These are phyloP conservation scores for Colletotrichum phormii DNA, from an alignment of 2,329 filamentous ascomycete species.

Conservation along the genomic window DNA sequence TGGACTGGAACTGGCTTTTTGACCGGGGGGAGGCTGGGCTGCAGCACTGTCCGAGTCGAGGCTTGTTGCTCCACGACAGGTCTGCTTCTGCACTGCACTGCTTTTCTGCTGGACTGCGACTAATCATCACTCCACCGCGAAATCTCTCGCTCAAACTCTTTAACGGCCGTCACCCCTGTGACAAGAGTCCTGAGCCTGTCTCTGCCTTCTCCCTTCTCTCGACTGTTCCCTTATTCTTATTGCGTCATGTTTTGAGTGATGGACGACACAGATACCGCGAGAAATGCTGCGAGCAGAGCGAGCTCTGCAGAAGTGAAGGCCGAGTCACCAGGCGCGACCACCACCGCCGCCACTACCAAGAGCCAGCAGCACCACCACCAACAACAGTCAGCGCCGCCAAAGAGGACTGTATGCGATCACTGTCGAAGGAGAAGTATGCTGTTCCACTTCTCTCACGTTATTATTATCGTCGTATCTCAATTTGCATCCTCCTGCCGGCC, in stretches of 20 bases:
- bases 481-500: background rate
- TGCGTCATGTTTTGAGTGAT: constrained; percentile 35
- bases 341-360: background rate
- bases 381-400: constrained; percentile 38
- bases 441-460: constrained; percentile 15
- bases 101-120: background rate
- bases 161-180: constrained; percentile 28
- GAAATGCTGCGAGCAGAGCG: constrained; percentile 37
- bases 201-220: constrained; percentile 10
- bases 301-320: constrained; percentile 36
- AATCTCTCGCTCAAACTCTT: constrained; percentile 35
- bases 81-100: constrained; percentile 14
- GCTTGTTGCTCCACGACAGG: constrained; percentile 5
- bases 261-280: constrained; percentile 36
- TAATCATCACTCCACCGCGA: constrained; percentile 31
- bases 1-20: constrained; percentile 10
- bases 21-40: constrained; percentile 26
- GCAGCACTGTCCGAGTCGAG: constrained; percentile 3
- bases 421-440: constrained; percentile 56
- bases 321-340: constrained; percentile 34
- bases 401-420: constrained; percentile 58
- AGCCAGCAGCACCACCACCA: background rate
- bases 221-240: constrained; percentile 9
- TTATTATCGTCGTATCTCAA: background rate
- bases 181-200: constrained; percentile 14